Conservation (phyloP, 495 filamentous ascomycete species). For the Trichocladium uniseriatum region DNA sequence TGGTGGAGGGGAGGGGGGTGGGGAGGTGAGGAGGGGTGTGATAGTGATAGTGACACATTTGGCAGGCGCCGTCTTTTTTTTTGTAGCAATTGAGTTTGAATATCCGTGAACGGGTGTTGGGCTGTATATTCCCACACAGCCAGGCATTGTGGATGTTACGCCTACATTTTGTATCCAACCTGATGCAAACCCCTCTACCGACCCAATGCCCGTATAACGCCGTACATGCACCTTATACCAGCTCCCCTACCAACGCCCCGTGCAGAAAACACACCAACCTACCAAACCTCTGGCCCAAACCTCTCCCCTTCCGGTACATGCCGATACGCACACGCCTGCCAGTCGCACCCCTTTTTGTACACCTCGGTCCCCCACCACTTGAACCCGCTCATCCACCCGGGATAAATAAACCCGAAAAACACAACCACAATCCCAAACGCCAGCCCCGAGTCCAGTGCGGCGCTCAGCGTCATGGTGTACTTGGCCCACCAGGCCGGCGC, state of each 20-base stretch:
- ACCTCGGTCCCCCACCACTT: conserved; percentile 72
- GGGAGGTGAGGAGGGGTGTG: not conserved
- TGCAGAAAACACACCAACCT: too few relatives aligned
- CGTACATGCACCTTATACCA: too few relatives aligned
- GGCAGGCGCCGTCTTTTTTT: too few relatives aligned
- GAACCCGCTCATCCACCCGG: conserved; percentile 54
- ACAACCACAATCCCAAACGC: conserved; percentile 72
- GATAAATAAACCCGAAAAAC: conserved; percentile 74
- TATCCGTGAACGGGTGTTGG: not conserved
- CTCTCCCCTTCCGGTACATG: conserved; percentile 41
- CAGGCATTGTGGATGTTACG: too few relatives aligned
- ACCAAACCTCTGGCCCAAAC: conserved; percentile 54
- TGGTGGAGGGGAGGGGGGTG: conserved; percentile 46
- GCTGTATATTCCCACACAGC: not conserved
- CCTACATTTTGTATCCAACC: too few relatives aligned
- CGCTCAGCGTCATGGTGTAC: conserved; percentile 80
- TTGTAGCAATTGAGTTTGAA: too few relatives aligned
- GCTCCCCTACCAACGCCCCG: too few relatives aligned
- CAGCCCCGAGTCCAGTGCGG: conserved; percentile 71
- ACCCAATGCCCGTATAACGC: too few relatives aligned
- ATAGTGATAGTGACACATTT: too few relatives aligned
- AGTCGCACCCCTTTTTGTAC: conserved; percentile 56
- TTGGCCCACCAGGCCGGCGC: conserved; percentile 72
- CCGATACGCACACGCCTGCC: conserved; percentile 52
- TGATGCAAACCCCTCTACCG: too few relatives aligned